Evolutionary conservation across 495 filamentous ascomycete species (phyloP).

Genomic region (Podospora pseudopauciseta): DNA sequence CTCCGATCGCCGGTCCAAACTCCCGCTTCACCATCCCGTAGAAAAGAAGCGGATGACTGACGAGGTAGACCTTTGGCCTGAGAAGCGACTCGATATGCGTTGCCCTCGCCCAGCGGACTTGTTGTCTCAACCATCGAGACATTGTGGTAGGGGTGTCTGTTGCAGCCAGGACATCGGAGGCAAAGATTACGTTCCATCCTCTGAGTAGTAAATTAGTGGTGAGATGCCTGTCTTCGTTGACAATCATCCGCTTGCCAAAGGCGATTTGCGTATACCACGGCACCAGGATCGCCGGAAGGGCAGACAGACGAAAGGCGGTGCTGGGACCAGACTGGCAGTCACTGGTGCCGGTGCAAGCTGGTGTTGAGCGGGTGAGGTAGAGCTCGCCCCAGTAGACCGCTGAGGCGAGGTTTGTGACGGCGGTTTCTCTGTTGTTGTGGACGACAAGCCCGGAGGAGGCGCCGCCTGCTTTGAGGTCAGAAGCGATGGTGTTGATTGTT

Average conservation of each 20-base stretch:
- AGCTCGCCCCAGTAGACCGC: constrained; percentile 18
- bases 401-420: constrained; percentile 7
- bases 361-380: constrained; percentile 17
- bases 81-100: constrained; percentile 18
- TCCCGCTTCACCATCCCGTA: constrained; percentile 18
- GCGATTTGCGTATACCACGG: constrained; percentile 15
- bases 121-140: constrained; percentile 15
- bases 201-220: constrained; percentile 14
- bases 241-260: constrained; percentile 18
- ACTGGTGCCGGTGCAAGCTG: constrained; percentile 13
- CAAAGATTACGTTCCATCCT: constrained; percentile 18
- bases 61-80: constrained; percentile 13
- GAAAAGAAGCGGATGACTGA: constrained; percentile 13
- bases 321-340: constrained; percentile 18
- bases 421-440: constrained; percentile 13
- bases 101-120: constrained; percentile 19
- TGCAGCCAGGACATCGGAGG: constrained; percentile 12
- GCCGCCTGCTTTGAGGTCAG: constrained; percentile 12
- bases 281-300: constrained; percentile 11
- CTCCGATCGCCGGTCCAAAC: constrained; percentile 16
- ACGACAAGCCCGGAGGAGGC: constrained; percentile 13
- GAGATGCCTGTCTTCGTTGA: constrained; percentile 19
- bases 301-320: constrained; percentile 12
- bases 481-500: constrained; percentile 18
- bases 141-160: constrained; percentile 18